A percentile compares a stretch with the other conserved stretches of the same genome.
These are phyloP conservation scores for Phytophthora sojae DNA, from an alignment of 352 stramenopile genomes.

Conservation along the genomic window DNA sequence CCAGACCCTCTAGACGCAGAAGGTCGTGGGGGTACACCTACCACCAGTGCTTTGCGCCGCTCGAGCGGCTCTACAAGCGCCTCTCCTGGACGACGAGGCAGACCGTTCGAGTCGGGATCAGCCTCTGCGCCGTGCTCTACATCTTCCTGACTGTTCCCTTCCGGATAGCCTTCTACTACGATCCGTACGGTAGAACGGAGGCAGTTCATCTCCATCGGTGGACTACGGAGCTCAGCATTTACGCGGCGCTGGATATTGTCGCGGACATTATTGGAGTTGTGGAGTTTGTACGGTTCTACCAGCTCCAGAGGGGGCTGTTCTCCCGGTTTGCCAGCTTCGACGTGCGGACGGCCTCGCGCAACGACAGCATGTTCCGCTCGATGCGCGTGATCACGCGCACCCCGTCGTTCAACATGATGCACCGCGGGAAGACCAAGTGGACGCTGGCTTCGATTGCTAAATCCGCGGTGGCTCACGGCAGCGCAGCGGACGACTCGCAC, in stretches of 20 bases:
- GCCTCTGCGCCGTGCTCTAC: constrained; percentile 26
- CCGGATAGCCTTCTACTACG: constrained; percentile 37
- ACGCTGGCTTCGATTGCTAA: neutral
- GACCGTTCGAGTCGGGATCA: constrained; percentile 23
- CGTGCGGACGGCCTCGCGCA: neutral
- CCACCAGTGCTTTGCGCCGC: too few relatives aligned
- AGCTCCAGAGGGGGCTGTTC: constrained; percentile 4
- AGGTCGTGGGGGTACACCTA: too few relatives aligned
- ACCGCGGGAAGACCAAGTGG: neutral
- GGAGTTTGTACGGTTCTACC: constrained; percentile 30
- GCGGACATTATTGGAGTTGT: constrained; percentile 21
- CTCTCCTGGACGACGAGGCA: constrained; percentile 28
- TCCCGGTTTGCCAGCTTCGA: constrained; percentile 21
- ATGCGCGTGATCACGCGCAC: neutral
- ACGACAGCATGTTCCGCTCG: neutral
- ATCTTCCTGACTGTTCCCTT: constrained; percentile 37
- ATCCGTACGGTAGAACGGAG: constrained; percentile 6
- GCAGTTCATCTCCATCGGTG: neutral
- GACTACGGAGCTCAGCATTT: constrained; percentile 25
- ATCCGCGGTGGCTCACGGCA: neutral
- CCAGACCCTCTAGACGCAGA: neutral
- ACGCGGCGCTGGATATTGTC: constrained; percentile 13
- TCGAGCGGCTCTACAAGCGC: constrained; percentile 20
- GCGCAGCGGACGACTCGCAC: neutral
- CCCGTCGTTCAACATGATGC: constrained; percentile 16